A percentile compares a stretch with the other conserved stretches of the same genome.
Conservation (phyloP, 2,329 filamentous ascomycete species). For the Colletotrichum viniferum region DNA sequence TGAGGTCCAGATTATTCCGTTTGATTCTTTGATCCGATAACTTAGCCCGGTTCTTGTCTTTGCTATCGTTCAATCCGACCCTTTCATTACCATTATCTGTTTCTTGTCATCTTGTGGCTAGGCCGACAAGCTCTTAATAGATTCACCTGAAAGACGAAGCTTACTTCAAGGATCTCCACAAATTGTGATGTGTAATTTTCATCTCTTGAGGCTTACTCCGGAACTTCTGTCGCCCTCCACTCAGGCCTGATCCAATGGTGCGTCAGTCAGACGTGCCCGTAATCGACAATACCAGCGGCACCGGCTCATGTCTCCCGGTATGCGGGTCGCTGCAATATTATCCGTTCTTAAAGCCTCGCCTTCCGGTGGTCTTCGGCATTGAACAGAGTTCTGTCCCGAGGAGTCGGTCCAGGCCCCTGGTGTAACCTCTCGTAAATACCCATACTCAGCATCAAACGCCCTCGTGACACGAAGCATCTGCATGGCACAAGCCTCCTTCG, state of each 20-base stretch:
- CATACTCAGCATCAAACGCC: neutral
- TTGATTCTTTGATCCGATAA: neutral
- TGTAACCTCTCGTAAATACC: neutral
- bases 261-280: neutral
- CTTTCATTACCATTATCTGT: too few relatives aligned
- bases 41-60: neutral
- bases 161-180: too few relatives aligned
- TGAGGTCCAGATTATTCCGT: neutral
- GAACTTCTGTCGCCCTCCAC: too few relatives aligned
- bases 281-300: neutral
- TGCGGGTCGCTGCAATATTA: neutral
- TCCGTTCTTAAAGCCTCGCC: neutral
- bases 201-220: too few relatives aligned
- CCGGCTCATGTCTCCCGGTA: neutral
- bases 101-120: neutral
- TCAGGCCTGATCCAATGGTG: too few relatives aligned
- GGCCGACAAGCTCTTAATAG: neutral
- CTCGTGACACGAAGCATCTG: neutral
- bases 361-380: neutral
- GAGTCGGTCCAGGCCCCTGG: neutral
- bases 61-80: neutral
- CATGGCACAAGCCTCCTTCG: neutral
- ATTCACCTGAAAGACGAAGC: neutral
- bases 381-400: neutral
- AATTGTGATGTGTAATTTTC: too few relatives aligned